Base-by-base conservation (phyloP, 2,329 filamentous ascomycete species). In the Pestalotiopsis sp. region DNA sequence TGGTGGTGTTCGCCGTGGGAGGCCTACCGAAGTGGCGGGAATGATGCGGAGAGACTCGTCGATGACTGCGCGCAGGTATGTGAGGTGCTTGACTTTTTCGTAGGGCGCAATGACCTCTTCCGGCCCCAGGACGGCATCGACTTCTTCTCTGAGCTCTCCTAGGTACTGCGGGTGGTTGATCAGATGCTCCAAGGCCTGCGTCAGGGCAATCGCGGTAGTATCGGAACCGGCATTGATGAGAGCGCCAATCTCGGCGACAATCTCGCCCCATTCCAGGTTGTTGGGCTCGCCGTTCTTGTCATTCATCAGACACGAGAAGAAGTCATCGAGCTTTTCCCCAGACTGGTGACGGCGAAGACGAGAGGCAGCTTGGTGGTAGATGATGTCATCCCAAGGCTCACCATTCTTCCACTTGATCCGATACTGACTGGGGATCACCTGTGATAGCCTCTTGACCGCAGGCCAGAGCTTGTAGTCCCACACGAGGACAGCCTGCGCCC, bases 1-100 rank as follows among this genome's bases (percentile, higher is more conserved):
- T 0, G 79, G 69, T 0, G 84, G 84, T 0, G 84, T 86, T 61
- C 79, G 75, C 6, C 85, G 81, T 2, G 81, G 78, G 3, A 87
- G 78, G 1, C 81, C 81, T 38, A 81, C 78, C 0, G 83, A 76
- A 0, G 80, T 83, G 23, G 64, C 7, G 4, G 64, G 64, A 2
- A 39, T 7, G 9, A 39, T n/a, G 6, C 64, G 45, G 9, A 66
- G 20, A 13, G 17, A 17, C 20, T 66, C 64, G n/a, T 66, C 64
- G 14, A 58, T 27, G n/a, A 20, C 31, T 6, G 64, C 45, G 41
- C 64, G 64, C 2, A 66, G 49, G 27, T 58, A 66, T 13, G 49
- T 45, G 12, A 66, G 61, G 23, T 66, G 39, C 27, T 65, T 66
- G n/a, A 67, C 65, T 27, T 64, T 58, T 31, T 25, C n/a, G 49